These are phyloP conservation scores for Tilletia indica DNA, from an alignment of 1,284 basidiomycete species.

Conservation along the genomic window DNA sequence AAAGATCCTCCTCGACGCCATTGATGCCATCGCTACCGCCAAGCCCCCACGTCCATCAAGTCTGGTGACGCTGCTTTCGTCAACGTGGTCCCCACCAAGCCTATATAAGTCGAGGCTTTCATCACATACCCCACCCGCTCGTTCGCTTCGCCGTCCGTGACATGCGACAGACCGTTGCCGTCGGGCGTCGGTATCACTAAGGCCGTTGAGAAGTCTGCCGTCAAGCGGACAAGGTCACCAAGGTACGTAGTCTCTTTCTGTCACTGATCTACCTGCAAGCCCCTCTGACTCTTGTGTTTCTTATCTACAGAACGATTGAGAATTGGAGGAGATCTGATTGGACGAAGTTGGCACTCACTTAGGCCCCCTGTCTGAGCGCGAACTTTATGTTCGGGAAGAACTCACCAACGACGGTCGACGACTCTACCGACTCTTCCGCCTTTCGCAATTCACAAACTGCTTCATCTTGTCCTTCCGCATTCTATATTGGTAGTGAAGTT, in stretches of 20 bases:
- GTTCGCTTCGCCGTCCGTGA: no score
- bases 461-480: no score
- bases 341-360: no score
- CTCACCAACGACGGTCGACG: no score
- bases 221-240: slow-evolving; percentile 68
- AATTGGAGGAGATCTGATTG: no score
- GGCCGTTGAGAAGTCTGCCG: slow-evolving; percentile 39
- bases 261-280: not conserved
- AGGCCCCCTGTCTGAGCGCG: no score
- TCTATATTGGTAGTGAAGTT: no score
- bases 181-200: slow-evolving; percentile 97
- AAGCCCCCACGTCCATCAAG: slow-evolving; percentile 93
- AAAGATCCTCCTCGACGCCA: slow-evolving; percentile 99
- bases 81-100: slow-evolving; percentile 94
- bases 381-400: no score
- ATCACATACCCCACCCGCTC: slow-evolving; percentile 87
- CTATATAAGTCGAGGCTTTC: slow-evolving; percentile 97
- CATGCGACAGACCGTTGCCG: slow-evolving; percentile 62
- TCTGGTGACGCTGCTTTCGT: slow-evolving; percentile 75
- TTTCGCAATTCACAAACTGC: no score
- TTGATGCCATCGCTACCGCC: slow-evolving; percentile 98
- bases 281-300: no score
- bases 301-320: no score
- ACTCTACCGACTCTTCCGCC: no score
- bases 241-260: slow-evolving; percentile 59